Conservation (phyloP, 768 basidiomycete genomes). For the Suillus tomentosus region DNA sequence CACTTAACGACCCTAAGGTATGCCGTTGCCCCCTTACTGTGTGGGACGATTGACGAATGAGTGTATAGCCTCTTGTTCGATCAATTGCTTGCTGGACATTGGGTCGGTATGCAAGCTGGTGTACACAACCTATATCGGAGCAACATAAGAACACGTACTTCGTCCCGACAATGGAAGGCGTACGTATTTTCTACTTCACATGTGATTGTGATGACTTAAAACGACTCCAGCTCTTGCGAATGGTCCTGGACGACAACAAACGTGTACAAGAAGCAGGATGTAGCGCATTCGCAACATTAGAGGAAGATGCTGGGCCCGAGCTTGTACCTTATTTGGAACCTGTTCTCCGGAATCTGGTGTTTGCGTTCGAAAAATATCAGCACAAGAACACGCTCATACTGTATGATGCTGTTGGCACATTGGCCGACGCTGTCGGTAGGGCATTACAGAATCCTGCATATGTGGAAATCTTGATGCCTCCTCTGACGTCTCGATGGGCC, state of each 20-base stretch:
- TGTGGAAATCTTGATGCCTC: constrained; percentile 96
- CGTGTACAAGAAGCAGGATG: constrained; percentile 99
- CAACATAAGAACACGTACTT: constrained; percentile 92
- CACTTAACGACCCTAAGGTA: constrained; percentile 90
- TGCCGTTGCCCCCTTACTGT: constrained; percentile 19
- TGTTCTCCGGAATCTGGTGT: constrained; percentile 90
- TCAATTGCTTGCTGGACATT: constrained; percentile 99
- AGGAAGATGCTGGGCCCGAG: constrained; percentile 92
- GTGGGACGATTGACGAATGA: constrained; percentile 12
- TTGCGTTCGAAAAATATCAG: constrained; percentile 97
- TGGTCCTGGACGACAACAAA: constrained; percentile 98
- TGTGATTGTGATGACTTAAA: constrained; percentile 8
- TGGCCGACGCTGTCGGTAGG: constrained; percentile 93
- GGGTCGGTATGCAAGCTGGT: constrained; percentile 99
- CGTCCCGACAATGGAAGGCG: constrained; percentile 98
- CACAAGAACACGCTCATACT: constrained; percentile 99
- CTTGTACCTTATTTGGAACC: constrained; percentile 94
- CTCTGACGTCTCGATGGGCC: constrained; percentile 87
- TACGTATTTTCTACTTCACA: constrained; percentile 43
- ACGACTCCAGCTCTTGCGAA: constrained; percentile 76
- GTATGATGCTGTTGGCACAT: constrained; percentile 97
- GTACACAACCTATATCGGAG: constrained; percentile 78
- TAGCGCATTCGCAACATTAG: constrained; percentile 96
- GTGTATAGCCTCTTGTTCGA: constrained; percentile 83
- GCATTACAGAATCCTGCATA: constrained; percentile 84